Conservation (phyloP, 78 protist species). For the Corallochytrium limacisporum region DNA sequence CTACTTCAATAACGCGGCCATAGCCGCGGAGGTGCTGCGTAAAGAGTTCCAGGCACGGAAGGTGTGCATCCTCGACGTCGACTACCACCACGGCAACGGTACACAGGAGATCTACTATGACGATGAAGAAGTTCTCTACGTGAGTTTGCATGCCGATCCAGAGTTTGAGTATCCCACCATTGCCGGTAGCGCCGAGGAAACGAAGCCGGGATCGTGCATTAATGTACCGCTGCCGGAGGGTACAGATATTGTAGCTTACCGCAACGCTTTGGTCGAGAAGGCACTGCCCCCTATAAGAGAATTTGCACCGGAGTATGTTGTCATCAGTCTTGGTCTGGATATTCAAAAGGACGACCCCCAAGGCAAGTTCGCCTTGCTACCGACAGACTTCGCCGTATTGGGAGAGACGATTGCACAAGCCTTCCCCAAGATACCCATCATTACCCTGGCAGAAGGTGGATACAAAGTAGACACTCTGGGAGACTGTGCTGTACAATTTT, state of each 20-base stretch:
- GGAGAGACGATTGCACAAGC: background rate
- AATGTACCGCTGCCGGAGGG: background rate
- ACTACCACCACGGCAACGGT: slow-evolving; percentile 36
- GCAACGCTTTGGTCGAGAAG: background rate
- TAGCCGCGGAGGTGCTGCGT: slow-evolving; percentile 10
- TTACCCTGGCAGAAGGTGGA: background rate
- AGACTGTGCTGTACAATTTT: no score
- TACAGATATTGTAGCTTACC: background rate
- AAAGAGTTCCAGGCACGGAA: background rate
- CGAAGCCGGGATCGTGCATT: background rate
- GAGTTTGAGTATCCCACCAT: background rate
- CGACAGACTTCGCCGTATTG: background rate
- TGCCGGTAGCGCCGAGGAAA: background rate
- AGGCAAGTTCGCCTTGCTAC: background rate
- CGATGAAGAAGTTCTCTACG: background rate
- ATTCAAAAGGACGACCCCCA: background rate
- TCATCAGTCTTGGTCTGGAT: background rate
- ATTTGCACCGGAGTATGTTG: background rate
- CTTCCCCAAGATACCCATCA: background rate
- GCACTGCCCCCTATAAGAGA: background rate
- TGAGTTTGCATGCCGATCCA: background rate
- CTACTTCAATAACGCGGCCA: slow-evolving; percentile 27
- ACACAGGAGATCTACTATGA: slow-evolving; percentile 24
- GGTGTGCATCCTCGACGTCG: slow-evolving; percentile 50
- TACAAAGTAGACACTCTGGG: no score